These are phyloP conservation scores for Albizia julibrissin DNA, from an alignment of 306 rosid genomes.

Conservation along the genomic window DNA sequence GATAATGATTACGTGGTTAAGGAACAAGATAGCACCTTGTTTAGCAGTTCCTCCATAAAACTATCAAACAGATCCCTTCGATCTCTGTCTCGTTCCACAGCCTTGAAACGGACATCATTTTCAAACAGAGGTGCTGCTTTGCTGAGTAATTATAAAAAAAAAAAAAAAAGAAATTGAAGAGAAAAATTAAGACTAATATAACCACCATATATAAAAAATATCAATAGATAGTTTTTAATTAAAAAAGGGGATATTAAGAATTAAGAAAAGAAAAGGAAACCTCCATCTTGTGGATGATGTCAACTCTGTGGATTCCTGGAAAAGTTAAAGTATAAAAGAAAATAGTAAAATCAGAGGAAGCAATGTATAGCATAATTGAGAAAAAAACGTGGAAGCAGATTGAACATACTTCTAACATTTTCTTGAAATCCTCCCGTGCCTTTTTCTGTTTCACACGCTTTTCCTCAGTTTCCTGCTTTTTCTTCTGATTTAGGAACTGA, in stretches of 20 bases:
- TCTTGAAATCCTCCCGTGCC: constrained; percentile 82
- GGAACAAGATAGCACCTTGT: constrained; percentile 56
- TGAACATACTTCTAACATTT: constrained; percentile 84
- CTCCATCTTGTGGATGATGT: constrained; percentile 84
- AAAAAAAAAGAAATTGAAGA: constrained; percentile 24
- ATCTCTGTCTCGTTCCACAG: constrained; percentile 88
- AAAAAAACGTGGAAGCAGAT: constrained; percentile 29
- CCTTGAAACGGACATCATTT: constrained; percentile 83
- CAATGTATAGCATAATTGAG: constrained; percentile 8
- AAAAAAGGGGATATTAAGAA: constrained; percentile 1
- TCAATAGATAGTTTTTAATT: background rate
- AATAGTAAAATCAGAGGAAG: constrained; percentile 28
- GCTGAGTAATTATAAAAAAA: constrained; percentile 47
- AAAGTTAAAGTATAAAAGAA: constrained; percentile 30
- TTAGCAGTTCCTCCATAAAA: constrained; percentile 69
- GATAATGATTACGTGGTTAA: constrained; percentile 27
- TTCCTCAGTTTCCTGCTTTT: constrained; percentile 84
- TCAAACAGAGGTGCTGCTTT: constrained; percentile 76
- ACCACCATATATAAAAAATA: constrained; percentile 5
- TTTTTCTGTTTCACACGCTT: constrained; percentile 76
- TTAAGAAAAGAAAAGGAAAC: constrained; percentile 38
- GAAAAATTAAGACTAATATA: constrained; percentile 25
- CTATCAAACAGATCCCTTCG: constrained; percentile 79
- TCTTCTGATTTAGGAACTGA: constrained; percentile 76
- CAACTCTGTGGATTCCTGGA: constrained; percentile 81